Base-by-base conservation (phyloP, 1,284 basidiomycete species). In the Apiotrichum mycotoxinovorans region DNA sequence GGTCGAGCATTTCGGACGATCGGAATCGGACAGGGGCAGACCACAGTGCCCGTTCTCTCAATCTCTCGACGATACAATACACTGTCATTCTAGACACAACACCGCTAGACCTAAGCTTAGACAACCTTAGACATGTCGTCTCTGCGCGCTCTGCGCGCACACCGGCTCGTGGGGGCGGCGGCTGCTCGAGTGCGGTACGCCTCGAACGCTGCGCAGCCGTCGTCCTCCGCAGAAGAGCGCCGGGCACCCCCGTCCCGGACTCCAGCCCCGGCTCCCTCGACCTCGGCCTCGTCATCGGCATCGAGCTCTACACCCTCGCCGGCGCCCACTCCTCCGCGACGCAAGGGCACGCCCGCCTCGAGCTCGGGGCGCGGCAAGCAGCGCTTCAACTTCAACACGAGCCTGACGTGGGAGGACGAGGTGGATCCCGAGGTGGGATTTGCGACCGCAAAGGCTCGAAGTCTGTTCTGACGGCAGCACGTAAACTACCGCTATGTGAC, bases 401-500 rank as follows among this genome's bases (percentile, higher is more conserved):
- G 68, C 12, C 56, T 75, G 33, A 63, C 60, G 15, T 75, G 72
- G 47, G 57, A 65, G 1, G 69, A 64, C 26, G 70, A 70, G 26
- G 65, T 67, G 18, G 72, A 76, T 64, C 69, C 72, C 20, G 71
- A 75, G 52, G 74, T 76, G 43, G 57, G 72, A 4, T 14, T 15
- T 5, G 3, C 44, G 11, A n/a, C n/a, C 18, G 20, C 12, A 23
- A 15, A 23, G 22, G n/a, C 7, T 30, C 12, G n/a, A n/a, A n/a
- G n/a, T 30, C 12, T 17, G 14, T 47, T 41, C 57, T 59, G n/a
- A 55, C 45, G 2, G 7, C 43, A 58, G 58, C 38, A 52, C 2
- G 48, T 10, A 5, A 60, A 56, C 33, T 88, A 87, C 73, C 81
- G 81, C 20, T 78, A 83, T 40, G 86, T 95, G 58, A 87, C 87